A percentile compares a stretch with the other conserved stretches of the same genome.
Conservation (phyloP, 345 rosid genomes). For the Eutrema japonicum region DNA sequence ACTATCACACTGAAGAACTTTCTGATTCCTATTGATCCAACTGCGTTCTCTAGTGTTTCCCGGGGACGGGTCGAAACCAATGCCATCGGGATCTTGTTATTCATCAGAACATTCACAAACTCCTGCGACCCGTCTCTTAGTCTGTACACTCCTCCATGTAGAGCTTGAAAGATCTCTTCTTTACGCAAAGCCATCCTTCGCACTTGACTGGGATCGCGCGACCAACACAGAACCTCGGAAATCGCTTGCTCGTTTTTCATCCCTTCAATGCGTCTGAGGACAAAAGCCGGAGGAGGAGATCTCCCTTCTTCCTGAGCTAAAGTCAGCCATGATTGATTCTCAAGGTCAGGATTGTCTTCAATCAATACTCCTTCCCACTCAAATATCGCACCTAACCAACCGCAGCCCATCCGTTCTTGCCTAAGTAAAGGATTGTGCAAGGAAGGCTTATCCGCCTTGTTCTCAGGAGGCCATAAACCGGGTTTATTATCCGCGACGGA, state of each 20-base stretch:
- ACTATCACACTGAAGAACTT: slow-evolving; percentile 72
- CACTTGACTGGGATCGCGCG: slow-evolving; percentile 73
- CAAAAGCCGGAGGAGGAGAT: slow-evolving; percentile 76
- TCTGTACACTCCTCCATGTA: slow-evolving; percentile 83
- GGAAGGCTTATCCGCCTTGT: slow-evolving; percentile 81
- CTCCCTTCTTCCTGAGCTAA: slow-evolving; percentile 91
- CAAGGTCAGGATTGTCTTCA: slow-evolving; percentile 79
- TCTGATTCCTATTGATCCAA: slow-evolving; percentile 63
- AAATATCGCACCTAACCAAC: slow-evolving; percentile 96
- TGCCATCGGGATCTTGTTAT: slow-evolving; percentile 93
- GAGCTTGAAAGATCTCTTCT: slow-evolving; percentile 77
- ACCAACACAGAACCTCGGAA: slow-evolving; percentile 97
- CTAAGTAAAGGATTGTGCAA: slow-evolving; percentile 87
- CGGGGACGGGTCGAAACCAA: slow-evolving; percentile 86
- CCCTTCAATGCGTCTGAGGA: slow-evolving; percentile 78
- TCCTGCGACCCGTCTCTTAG: slow-evolving; percentile 79
- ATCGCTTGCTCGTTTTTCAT: slow-evolving; percentile 97
- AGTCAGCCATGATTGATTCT: slow-evolving; percentile 82
- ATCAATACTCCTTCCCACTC: slow-evolving; percentile 96
- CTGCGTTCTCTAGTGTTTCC: slow-evolving; percentile 72
- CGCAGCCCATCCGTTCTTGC: slow-evolving; percentile 95
- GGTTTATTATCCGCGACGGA: slow-evolving; percentile 57
- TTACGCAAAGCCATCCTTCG: slow-evolving; percentile 80
- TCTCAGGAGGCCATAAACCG: slow-evolving; percentile 81
- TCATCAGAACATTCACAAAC: slow-evolving; percentile 83